phyloP scores from a whole-genome alignment of 805 yeast species.

The Nakazawaea siamensis region DNA sequence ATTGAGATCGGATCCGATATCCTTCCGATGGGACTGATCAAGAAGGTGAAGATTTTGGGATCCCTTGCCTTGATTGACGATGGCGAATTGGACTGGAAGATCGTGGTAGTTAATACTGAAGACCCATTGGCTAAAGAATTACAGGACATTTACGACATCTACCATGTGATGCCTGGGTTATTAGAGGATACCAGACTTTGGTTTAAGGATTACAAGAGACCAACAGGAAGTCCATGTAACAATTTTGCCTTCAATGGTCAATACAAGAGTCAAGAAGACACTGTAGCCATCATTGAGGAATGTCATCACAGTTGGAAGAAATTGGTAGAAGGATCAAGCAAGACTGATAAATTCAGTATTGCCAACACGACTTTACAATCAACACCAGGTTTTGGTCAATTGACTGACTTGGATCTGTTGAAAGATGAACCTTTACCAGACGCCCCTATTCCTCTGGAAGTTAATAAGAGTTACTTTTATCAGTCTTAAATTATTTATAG shows the following conservation, averaged over 20 bases:
- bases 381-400: conserved; percentile 21
- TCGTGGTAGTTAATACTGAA: conserved; percentile 57
- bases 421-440: conserved; percentile 18
- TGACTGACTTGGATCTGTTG: conserved; percentile 14
- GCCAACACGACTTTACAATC: conserved; percentile 28
- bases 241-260: conserved; percentile 69
- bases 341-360: conserved; percentile 28
- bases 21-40: conserved; percentile 40
- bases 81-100: conserved; percentile 96
- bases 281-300: conserved; percentile 52
- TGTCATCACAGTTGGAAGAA: conserved; percentile 64
- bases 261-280: conserved; percentile 48
- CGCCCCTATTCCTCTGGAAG: conserved; percentile 30
- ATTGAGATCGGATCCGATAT: conserved; percentile 72
- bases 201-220: conserved; percentile 80
- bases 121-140: conserved; percentile 59
- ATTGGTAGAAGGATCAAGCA: conserved; percentile 38
- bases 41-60: conserved; percentile 63
- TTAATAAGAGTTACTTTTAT: conserved; percentile 25
- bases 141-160: conserved; percentile 61
- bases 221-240: conserved; percentile 74
- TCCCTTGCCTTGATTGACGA: conserved; percentile 78
- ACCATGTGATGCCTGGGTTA: conserved; percentile 60
- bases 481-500: conserved; percentile 1
- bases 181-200: conserved; percentile 62